These are phyloP conservation scores for Hygrophorus pudorinus DNA, from an alignment of 768 basidiomycete genomes.

Conservation along the genomic window DNA sequence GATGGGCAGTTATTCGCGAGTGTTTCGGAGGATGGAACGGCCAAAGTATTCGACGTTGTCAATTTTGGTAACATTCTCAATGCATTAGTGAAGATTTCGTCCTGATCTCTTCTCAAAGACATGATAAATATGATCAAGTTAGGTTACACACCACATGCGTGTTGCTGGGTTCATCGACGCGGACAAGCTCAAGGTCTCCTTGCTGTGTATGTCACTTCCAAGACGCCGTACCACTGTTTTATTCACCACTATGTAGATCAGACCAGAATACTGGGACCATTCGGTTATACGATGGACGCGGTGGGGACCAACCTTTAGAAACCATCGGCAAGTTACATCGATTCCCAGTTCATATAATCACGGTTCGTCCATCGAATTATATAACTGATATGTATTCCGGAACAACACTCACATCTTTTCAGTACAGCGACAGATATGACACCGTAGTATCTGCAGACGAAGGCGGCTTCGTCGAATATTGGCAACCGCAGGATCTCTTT, in stretches of 20 bases:
- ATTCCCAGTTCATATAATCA: constrained; percentile 85
- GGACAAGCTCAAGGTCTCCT: constrained; percentile 83
- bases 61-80: constrained; percentile 72
- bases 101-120: constrained; percentile 36
- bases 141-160: constrained; percentile 74
- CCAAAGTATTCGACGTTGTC: constrained; percentile 94
- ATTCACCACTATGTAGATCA: constrained; percentile 39
- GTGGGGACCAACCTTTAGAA: constrained; percentile 68
- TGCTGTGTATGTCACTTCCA: constrained; percentile 57
- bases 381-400: not conserved
- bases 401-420: constrained; percentile 3
- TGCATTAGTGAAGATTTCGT: not conserved
- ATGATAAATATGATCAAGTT: constrained; percentile 99
- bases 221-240: not conserved
- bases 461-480: constrained; percentile 92
- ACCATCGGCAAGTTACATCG: constrained; percentile 73
- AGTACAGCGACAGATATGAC: constrained; percentile 90
- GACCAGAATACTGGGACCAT: constrained; percentile 69
- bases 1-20: constrained; percentile 92
- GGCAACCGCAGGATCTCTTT: constrained; percentile 88
- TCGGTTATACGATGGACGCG: constrained; percentile 87
- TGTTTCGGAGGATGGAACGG: constrained; percentile 82
- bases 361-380: constrained; percentile 38
- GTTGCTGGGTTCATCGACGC: constrained; percentile 90
- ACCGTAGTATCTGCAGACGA: constrained; percentile 93